phyloP scores from a whole-genome alignment of 176 grass and related monocot genomes.

The Zoysia japonica region DNA sequence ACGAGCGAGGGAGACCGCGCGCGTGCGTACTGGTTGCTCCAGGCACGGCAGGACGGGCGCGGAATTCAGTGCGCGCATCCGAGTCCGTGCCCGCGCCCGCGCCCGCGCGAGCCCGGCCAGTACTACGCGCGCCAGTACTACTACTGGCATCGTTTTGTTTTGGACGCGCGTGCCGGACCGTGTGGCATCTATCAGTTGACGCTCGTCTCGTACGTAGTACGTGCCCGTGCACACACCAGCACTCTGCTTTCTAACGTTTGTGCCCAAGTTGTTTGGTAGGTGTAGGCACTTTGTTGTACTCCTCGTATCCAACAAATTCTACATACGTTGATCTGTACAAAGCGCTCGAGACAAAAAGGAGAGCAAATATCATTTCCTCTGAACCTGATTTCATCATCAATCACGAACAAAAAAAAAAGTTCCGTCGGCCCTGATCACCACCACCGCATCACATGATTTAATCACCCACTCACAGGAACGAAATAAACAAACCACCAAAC shows the following conservation, averaged over 20 bases:
- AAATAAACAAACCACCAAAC: not conserved
- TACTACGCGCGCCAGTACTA: not conserved
- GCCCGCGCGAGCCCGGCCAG: not conserved
- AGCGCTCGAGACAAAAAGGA: no score
- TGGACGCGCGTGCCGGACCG: no score
- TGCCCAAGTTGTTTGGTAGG: no score
- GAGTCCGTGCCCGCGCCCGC: not conserved
- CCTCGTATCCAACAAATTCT: no score
- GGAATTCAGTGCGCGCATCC: not conserved
- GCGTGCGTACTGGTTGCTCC: not conserved
- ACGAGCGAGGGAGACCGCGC: not conserved
- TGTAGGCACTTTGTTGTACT: no score
- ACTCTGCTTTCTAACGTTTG: no score
- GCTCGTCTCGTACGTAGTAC: not conserved
- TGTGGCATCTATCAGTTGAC: not conserved
- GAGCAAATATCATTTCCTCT: no score
- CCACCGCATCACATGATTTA: not conserved
- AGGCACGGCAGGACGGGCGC: not conserved
- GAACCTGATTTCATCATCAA: no score
- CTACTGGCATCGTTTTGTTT: not conserved
- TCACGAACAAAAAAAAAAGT: no score
- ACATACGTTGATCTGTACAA: no score
- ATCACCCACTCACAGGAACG: constrained; percentile 20
- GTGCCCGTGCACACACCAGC: not conserved
- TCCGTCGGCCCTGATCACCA: no score